Conservation (phyloP, 2,329 filamentous ascomycete species). For the Fusarium albidum region DNA sequence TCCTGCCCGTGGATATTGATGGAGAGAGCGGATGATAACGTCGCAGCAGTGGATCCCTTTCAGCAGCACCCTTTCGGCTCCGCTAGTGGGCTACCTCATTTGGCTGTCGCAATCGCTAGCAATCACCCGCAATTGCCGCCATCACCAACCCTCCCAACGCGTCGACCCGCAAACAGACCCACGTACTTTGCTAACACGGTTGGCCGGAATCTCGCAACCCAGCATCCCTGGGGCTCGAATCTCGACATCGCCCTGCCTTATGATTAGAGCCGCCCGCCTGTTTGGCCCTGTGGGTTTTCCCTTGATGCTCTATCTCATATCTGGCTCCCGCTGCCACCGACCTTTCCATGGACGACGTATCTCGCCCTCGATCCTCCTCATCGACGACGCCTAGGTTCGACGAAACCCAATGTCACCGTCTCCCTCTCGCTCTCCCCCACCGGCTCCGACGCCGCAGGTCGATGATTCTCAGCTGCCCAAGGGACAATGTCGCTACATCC, state of each 20-base stretch:
- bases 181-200: slow-evolving; percentile 35
- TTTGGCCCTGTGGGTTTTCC: slow-evolving; percentile 20
- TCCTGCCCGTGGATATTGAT: slow-evolving; percentile 17
- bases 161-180: slow-evolving; percentile 5
- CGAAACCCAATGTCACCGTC: slow-evolving; percentile 41
- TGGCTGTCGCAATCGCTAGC: background rate
- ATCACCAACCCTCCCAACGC: slow-evolving; percentile 6
- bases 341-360: slow-evolving; percentile 41
- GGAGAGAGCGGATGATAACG: slow-evolving; percentile 39
- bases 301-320: slow-evolving; percentile 30
- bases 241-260: slow-evolving; percentile 43
- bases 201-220: slow-evolving; percentile 36
- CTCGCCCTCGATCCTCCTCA: slow-evolving; percentile 29
- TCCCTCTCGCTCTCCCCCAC: slow-evolving; percentile 35
- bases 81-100: slow-evolving; percentile 25
- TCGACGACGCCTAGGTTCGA: slow-evolving; percentile 35
- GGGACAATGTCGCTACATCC: slow-evolving; percentile 67
- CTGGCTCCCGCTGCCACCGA: slow-evolving; percentile 32
- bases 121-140: slow-evolving; percentile 1
- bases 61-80: slow-evolving; percentile 17
- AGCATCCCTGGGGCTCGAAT: slow-evolving; percentile 40
- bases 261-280: slow-evolving; percentile 40
- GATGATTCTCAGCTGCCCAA: slow-evolving; percentile 61
- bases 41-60: slow-evolving; percentile 32
- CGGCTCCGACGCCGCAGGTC: slow-evolving; percentile 35